phyloP scores from a whole-genome alignment of 768 basidiomycete species.

The Phlegmacium glaucopus region DNA sequence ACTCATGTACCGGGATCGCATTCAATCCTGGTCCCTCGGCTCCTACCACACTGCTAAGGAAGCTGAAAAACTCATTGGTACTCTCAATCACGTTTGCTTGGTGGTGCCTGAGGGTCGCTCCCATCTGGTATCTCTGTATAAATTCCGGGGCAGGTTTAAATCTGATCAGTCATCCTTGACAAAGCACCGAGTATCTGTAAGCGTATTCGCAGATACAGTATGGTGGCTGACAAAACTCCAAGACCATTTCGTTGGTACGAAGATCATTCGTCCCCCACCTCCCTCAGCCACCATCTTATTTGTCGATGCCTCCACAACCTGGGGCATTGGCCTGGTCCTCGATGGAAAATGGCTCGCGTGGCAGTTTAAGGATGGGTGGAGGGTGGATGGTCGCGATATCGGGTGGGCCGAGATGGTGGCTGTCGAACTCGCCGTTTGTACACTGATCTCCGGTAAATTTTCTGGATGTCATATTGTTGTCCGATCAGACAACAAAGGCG shows the following conservation, averaged over 20 bases:
- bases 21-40: slow-evolving; percentile 8
- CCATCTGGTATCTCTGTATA: slow-evolving; percentile 22
- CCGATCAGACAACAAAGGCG: slow-evolving; percentile 33
- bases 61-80: slow-evolving; percentile 26
- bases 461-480: slow-evolving; percentile 18
- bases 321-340: slow-evolving; percentile 35
- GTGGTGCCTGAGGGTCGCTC: slow-evolving; percentile 25
- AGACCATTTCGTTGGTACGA: slow-evolving; percentile 12
- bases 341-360: slow-evolving; percentile 28
- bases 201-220: slow-evolving; percentile 20
- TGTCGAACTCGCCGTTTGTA: slow-evolving; percentile 20
- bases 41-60: slow-evolving; percentile 17
- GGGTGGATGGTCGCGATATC: slow-evolving; percentile 15
- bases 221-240: slow-evolving; percentile 19
- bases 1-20: slow-evolving; percentile 3
- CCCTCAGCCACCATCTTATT: slow-evolving; percentile 19
- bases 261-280: slow-evolving; percentile 2
- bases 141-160: slow-evolving; percentile 17
- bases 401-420: slow-evolving; percentile 28
- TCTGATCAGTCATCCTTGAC: slow-evolving; percentile 14
- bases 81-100: slow-evolving; percentile 31
- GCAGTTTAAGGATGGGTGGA: slow-evolving; percentile 13
- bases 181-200: neutral
- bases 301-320: slow-evolving; percentile 36
- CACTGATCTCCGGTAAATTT: slow-evolving; percentile 1